Conservation (phyloP, 768 basidiomycete species). For the Phylloporus arenicola region DNA sequence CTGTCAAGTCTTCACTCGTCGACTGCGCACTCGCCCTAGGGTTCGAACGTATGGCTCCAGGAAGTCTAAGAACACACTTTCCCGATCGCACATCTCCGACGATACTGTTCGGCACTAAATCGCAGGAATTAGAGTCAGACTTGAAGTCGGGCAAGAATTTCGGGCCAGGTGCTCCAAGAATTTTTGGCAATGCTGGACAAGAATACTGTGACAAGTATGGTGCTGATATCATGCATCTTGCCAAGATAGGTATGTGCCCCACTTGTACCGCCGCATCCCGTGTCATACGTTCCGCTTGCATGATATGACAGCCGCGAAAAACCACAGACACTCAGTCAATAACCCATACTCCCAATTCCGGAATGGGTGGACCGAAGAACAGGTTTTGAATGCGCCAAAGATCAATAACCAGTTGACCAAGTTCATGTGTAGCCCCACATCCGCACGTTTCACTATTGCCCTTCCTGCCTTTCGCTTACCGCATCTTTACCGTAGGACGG, state of each 20-base stretch:
- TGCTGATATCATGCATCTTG: conserved; percentile 59
- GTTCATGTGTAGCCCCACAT: conserved; percentile 86
- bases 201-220: conserved; percentile 79
- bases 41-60: conserved; percentile 80
- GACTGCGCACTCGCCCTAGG: conserved; percentile 80
- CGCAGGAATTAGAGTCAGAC: conserved; percentile 44
- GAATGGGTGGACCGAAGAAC: conserved; percentile 68
- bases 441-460: conserved; percentile 33
- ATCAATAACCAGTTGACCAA: conserved; percentile 72
- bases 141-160: conserved; percentile 48
- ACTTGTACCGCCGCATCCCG: background rate
- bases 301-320: conserved; percentile 62
- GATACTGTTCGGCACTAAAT: conserved; percentile 38
- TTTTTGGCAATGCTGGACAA: conserved; percentile 68
- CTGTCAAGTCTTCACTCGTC: conserved; percentile 62
- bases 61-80: conserved; percentile 64
- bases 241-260: conserved; percentile 59
- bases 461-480: background rate
- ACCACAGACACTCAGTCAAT: conserved; percentile 73
- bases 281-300: background rate
- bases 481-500: conserved; percentile 46
- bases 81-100: conserved; percentile 49
- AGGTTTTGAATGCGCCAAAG: conserved; percentile 60
- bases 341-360: conserved; percentile 88
- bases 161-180: conserved; percentile 64